phyloP scores from a whole-genome alignment of 192 early-diverging fungal species.

The Coemansia sp. region DNA sequence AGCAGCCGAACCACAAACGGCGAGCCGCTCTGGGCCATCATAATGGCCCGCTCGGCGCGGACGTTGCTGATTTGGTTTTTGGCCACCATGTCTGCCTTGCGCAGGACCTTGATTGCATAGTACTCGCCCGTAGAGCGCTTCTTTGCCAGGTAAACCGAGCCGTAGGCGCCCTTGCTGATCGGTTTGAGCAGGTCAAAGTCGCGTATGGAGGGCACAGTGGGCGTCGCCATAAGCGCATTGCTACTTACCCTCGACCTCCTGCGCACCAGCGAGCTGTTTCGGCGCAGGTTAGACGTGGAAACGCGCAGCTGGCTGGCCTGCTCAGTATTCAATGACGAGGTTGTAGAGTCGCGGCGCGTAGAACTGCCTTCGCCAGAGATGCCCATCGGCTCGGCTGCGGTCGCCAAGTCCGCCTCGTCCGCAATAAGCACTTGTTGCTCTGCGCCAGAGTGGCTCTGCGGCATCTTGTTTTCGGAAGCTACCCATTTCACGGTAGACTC shows the following conservation, averaged over 20 bases:
- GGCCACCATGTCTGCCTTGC: slow-evolving; percentile 86
- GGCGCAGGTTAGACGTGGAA: slow-evolving; percentile 6
- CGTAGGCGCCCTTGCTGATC: slow-evolving; percentile 85
- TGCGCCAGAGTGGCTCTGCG: too few species aligned
- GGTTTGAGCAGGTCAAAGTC: slow-evolving; percentile 90
- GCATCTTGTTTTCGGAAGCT: too few species aligned
- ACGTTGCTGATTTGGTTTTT: slow-evolving; percentile 64
- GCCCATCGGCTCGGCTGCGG: too few species aligned
- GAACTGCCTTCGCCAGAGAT: too few species aligned
- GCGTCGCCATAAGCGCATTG: slow-evolving; percentile 30
- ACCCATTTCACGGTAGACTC: too few species aligned
- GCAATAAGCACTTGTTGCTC: too few species aligned
- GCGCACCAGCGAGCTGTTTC: neutral
- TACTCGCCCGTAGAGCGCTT: slow-evolving; percentile 79
- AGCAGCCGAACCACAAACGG: slow-evolving; percentile 85
- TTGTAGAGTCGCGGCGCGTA: neutral
- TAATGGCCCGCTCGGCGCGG: slow-evolving; percentile 47
- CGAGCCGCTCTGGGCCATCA: slow-evolving; percentile 80
- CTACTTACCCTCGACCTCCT: slow-evolving; percentile 4
- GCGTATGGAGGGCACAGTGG: slow-evolving; percentile 70
- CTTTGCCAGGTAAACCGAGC: slow-evolving; percentile 78
- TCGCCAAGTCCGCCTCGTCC: too few species aligned
- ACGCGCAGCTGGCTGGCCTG: slow-evolving; percentile 5
- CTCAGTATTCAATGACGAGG: neutral
- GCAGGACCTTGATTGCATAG: slow-evolving; percentile 85